Evolutionary conservation across 371 early-diverging fungal species (phyloP).

Genomic region (Syncephalastrum racemosum): DNA sequence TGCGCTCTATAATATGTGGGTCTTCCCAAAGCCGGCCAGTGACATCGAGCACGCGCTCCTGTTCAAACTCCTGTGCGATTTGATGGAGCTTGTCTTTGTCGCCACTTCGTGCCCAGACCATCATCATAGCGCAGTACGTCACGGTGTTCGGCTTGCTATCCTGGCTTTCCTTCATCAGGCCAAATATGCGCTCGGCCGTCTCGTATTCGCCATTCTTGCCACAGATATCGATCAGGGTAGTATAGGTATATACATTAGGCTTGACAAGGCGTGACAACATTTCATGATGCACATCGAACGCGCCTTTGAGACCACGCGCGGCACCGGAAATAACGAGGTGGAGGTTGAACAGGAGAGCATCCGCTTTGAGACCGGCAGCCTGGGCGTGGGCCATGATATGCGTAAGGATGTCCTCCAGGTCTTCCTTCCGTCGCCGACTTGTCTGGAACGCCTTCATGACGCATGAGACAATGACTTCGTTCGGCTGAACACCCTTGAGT

Average conservation of each 20-base stretch:
- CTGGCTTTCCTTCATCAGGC: constrained; percentile 35
- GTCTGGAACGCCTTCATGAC: constrained; percentile 31
- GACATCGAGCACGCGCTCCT: constrained; percentile 21
- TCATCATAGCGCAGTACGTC: constrained; percentile 47
- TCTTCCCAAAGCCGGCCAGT: constrained; percentile 37
- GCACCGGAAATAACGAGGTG: constrained; percentile 36
- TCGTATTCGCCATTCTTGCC: constrained; percentile 32
- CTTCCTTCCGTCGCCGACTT: constrained; percentile 1
- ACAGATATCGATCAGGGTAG: constrained; percentile 35
- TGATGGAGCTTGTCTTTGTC: constrained; percentile 32
- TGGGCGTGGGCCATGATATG: constrained; percentile 34
- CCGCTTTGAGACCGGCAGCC: constrained; percentile 37
- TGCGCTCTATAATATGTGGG: constrained; percentile 17
- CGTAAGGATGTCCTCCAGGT: constrained; percentile 19
- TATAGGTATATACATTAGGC: constrained; percentile 48
- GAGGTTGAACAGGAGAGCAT: constrained; percentile 41
- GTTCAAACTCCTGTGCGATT: constrained; percentile 29
- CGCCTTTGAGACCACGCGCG: constrained; percentile 25
- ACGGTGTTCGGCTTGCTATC: constrained; percentile 35
- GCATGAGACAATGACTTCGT: constrained; percentile 29
- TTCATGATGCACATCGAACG: constrained; percentile 35
- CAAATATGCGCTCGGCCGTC: constrained; percentile 43
- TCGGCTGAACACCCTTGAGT: constrained; percentile 23
- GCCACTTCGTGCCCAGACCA: constrained; percentile 33
- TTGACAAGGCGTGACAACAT: constrained; percentile 35